Evolutionary conservation across 371 early-diverging fungal genomes (phyloP).

Genomic region (Syncephalastrum contaminatum): DNA sequence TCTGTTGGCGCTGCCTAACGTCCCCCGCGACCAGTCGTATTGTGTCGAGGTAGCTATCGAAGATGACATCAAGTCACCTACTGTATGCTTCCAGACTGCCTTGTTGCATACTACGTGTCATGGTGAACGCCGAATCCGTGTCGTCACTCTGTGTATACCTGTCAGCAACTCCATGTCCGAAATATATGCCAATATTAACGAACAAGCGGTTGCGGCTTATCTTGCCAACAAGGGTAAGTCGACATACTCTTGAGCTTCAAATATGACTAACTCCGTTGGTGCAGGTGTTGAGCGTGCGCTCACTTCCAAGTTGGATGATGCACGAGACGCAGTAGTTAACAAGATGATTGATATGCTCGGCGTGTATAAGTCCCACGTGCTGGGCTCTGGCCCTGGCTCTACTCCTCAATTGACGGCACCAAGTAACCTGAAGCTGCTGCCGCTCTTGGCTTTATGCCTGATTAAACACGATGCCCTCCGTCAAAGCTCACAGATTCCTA

Average conservation of each 20-base stretch:
- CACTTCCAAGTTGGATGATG: constrained; percentile 89
- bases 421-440: constrained; percentile 84
- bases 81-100: constrained; percentile 96
- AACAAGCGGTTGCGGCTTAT: constrained; percentile 78
- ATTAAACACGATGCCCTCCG: constrained; percentile 75
- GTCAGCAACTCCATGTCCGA: constrained; percentile 81
- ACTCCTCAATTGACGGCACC: constrained; percentile 81
- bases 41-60: constrained; percentile 89
- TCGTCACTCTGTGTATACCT: constrained; percentile 91
- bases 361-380: constrained; percentile 82
- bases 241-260: background rate
- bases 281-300: constrained; percentile 79
- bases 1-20: constrained; percentile 91
- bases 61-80: constrained; percentile 75
- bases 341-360: constrained; percentile 85
- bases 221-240: constrained; percentile 79
- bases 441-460: constrained; percentile 79
- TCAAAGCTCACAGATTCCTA: constrained; percentile 69
- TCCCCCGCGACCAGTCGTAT: constrained; percentile 92
- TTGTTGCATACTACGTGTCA: constrained; percentile 85
- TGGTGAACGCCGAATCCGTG: constrained; percentile 94
- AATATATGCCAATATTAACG: constrained; percentile 82
- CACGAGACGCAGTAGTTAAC: constrained; percentile 89
- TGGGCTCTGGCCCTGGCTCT: constrained; percentile 70
- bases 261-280: background rate